phyloP scores from a whole-genome alignment of 176 grass and related monocot species.

The Carex pumila region DNA sequence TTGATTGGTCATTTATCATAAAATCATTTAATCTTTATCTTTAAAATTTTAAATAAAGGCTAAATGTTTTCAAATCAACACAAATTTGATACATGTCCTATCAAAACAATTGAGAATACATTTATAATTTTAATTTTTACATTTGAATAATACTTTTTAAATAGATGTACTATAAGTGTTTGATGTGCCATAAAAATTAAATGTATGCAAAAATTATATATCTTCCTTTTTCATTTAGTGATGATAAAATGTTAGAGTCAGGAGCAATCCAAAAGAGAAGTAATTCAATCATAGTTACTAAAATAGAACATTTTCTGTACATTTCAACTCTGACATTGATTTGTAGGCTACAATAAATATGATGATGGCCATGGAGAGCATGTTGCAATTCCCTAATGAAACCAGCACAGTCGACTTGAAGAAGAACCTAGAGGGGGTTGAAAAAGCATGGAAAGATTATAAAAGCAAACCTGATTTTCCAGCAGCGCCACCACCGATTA shows the following conservation, averaged over 20 bases:
- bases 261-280: not conserved
- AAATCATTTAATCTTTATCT: no score
- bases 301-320: not conserved
- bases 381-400: not conserved
- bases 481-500: not conserved
- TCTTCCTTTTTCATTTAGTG: not conserved
- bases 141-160: no score
- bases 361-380: slow-evolving; percentile 53
- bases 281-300: not conserved
- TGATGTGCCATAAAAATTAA: no score
- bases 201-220: no score
- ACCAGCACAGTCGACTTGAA: slow-evolving; percentile 14
- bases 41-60: no score
- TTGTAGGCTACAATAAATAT: slow-evolving; percentile 50
- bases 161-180: no score
- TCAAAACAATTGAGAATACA: no score
- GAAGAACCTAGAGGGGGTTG: slow-evolving; percentile 21
- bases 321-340: not conserved
- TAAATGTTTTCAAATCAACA: no score
- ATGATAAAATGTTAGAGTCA: not conserved
- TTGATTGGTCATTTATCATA: no score
- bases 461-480: slow-evolving; percentile 26
- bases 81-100: no score
- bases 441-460: slow-evolving; percentile 44
- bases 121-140: no score